Base-by-base conservation (phyloP, 768 basidiomycete species). In the Boletus sp. region DNA sequence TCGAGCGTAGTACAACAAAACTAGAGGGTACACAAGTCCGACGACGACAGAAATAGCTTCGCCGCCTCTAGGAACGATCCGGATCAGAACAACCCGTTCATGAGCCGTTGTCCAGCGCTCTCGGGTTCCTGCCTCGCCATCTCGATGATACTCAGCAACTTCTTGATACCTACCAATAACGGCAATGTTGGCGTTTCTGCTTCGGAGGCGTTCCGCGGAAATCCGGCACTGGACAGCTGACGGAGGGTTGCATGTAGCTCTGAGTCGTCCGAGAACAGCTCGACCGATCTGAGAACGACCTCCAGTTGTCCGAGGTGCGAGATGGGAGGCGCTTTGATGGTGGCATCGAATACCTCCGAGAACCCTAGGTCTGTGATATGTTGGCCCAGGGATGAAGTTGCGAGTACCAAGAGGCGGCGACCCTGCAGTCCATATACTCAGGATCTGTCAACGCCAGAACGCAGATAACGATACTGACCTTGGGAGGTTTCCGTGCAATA, bases 81-180 rank as follows among this genome's bases (percentile, higher is more conserved):
- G 14, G 52, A 63, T 63, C 52, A 70, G 50, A 90, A 79, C 53
- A 92, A 70, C 37, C 83, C 84, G 47, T 77, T 79, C 54, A 80
- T 80, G 57, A 94, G 72, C 56, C 91, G 79, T 65, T 87, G 84
- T 30, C 83, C 90, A 15, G 86, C 89, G 59, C 85, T 87, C 49
- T 91, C 86, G 1, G 92, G 92, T 67, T 97, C 96, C 75, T 98
- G 97, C 66, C 96, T 81, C 47, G 95, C 92, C 95, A 97, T 98
- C 80, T 99, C 97, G 18, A 95, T 80, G 54, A 90, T 80, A 57
- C 87, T 92, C 68, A 99, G 71, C 71, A 99, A 67, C 74, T 91
- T 94, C 84, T 98, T 98, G 66, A 99, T 85, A 0, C 97, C 97
- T 47, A 98, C 88, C 60, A 87, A 84, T 63, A 94, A 62, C 47